Base-by-base conservation (phyloP, 305 asterid species). In the Solanum aculeatissimum region DNA sequence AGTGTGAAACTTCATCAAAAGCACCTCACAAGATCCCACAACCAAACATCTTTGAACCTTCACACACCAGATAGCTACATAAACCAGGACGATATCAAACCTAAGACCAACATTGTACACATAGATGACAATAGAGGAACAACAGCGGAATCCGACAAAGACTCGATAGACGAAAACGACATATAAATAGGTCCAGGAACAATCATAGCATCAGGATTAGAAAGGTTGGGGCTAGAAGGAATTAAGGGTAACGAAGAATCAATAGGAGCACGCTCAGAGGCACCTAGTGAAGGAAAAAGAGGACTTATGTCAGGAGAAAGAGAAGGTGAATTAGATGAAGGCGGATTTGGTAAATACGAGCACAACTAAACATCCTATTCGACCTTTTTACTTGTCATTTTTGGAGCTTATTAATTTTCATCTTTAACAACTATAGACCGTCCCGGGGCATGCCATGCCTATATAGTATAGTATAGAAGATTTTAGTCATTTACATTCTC, bases 221-320 rank as follows among this genome's bases (percentile, higher is more conserved):
- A 98, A 42, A 97, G 97, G 86, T 98, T 95, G 9, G 94, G 98
- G 84, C 98, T 95, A 19, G 97, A 94, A 79, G 98, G 96, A 70
- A 94, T 94, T 18, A 91, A 89, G 12, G 99, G 98, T 32, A 91
- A 71, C 60, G 93, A 82, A 38, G 98, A 92, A 9, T 94, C 97
- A 16, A 84, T 83, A 7, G 99, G 98, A 65, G 99, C 87, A 32
- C 91, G 95, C 81, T 86, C 90, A 19, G 97, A 79, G 79, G 94
- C 98, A 68, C 92, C 90, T 0, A 97, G 95, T 9, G 98, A 90
- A 38, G 98, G 98, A 85, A 95, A 94, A 35, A 93, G 90, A 43
- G 98, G 98, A 62, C 84, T 62, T 25, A 91, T 91, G 77, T 94
- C 97, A n/a, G 97, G 98, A 12, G 98, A 94, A 40, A 91, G 78